Conservation (phyloP, 2,329 filamentous ascomycete genomes). For the Pezicula rhizophila region DNA sequence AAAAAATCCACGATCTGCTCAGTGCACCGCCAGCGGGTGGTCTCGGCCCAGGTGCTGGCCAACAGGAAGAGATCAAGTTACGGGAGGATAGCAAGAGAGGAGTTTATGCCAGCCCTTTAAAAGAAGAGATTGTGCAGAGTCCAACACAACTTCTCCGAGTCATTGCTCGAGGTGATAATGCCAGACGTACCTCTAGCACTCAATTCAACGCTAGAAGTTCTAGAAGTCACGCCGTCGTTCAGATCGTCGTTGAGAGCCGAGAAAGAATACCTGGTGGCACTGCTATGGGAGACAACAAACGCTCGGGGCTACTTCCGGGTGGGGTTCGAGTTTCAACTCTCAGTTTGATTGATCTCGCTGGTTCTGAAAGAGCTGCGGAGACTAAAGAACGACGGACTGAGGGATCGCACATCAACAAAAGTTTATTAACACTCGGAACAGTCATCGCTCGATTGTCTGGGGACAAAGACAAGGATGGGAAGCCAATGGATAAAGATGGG, state of each 20-base stretch:
- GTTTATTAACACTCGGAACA: slow-evolving; percentile 85
- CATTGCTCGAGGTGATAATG: slow-evolving; percentile 89
- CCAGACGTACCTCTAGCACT: slow-evolving; percentile 83
- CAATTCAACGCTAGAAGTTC: slow-evolving; percentile 97
- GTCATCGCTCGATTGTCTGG: slow-evolving; percentile 92
- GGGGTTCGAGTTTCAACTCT: slow-evolving; percentile 93
- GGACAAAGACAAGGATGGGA: slow-evolving; percentile 74
- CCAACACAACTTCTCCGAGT: slow-evolving; percentile 91
- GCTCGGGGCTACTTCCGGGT: slow-evolving; percentile 68
- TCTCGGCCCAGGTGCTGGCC: slow-evolving; percentile 43
- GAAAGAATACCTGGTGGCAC: slow-evolving; percentile 62
- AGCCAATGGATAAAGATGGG: slow-evolving; percentile 69
- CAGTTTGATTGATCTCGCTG: slow-evolving; percentile 91
- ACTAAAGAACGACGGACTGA: slow-evolving; percentile 90
- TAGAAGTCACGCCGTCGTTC: slow-evolving; percentile 94
- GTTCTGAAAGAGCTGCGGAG: slow-evolving; percentile 92
- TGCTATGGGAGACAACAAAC: slow-evolving; percentile 51
- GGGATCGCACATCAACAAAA: slow-evolving; percentile 98
- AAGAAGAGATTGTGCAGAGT: slow-evolving; percentile 98
- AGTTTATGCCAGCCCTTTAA: slow-evolving; percentile 91
- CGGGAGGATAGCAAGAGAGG: slow-evolving; percentile 94
- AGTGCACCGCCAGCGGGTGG: slow-evolving; percentile 61
- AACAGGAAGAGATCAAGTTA: slow-evolving; percentile 92
- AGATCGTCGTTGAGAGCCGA: slow-evolving; percentile 95
- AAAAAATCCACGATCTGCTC: slow-evolving; percentile 90